A percentile compares a stretch with the other conserved stretches of the same genome.
These are phyloP conservation scores for Geotrichum europaeum DNA, from an alignment of 1,139 yeast species.

Conservation along the genomic window DNA sequence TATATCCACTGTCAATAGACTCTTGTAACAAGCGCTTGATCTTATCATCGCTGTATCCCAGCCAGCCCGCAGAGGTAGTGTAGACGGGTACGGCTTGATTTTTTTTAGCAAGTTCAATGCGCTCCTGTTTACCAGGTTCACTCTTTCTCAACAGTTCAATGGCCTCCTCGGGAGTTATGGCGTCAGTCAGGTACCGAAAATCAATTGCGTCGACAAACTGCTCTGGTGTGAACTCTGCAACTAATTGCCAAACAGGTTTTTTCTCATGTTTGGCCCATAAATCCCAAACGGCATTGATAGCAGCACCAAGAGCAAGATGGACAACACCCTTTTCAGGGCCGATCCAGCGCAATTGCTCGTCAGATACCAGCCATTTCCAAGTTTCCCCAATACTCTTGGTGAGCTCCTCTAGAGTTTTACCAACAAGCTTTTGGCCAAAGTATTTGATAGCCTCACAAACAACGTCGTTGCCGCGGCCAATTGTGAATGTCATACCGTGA, in stretches of 20 bases:
- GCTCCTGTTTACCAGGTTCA: conserved; percentile 32
- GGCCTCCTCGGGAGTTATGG: conserved; percentile 39
- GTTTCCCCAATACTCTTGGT: conserved; percentile 37
- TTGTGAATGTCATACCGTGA: conserved; percentile 35
- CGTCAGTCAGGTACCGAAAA: conserved; percentile 40
- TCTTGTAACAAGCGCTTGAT: conserved; percentile 34
- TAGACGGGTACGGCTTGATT: conserved; percentile 41
- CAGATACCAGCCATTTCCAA: conserved; percentile 37
- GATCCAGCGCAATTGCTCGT: conserved; percentile 39
- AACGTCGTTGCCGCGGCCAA: conserved; percentile 35
- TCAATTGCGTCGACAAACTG: conserved; percentile 42
- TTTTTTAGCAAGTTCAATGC: conserved; percentile 34
- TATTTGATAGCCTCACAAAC: conserved; percentile 33
- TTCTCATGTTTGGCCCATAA: conserved; percentile 37
- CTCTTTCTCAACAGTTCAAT: conserved; percentile 32
- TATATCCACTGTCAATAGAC: conserved; percentile 38
- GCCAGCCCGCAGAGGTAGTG: conserved; percentile 44
- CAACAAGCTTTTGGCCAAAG: conserved; percentile 32
- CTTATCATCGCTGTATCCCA: conserved; percentile 41
- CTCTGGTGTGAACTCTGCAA: conserved; percentile 40
- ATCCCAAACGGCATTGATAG: conserved; percentile 39
- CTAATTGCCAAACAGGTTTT: conserved; percentile 39
- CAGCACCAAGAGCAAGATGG: conserved; percentile 36
- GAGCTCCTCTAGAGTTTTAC: conserved; percentile 32
- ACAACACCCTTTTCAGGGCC: conserved; percentile 41